Percentiles rank a stretch among this genome's conserved stretches.
These are phyloP conservation scores for Blastobotrys serpentis DNA, from an alignment of 1,139 yeast genomes.

Conservation along the genomic window DNA sequence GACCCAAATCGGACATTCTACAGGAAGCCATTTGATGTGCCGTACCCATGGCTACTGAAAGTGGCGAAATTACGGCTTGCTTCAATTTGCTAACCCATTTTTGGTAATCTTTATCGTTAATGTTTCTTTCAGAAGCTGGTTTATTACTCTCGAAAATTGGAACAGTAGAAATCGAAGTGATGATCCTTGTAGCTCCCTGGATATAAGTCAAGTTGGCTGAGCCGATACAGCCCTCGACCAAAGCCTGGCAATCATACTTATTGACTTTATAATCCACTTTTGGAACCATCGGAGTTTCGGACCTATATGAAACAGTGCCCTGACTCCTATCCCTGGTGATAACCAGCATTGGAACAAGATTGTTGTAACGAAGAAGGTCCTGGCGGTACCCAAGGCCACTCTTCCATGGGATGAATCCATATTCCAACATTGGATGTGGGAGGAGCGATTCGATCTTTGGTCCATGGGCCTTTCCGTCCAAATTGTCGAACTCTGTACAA, in stretches of 20 bases:
- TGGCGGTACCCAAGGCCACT: conserved; percentile 42
- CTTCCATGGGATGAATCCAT: conserved; percentile 48
- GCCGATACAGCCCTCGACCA: conserved; percentile 44
- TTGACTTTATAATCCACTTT: conserved; percentile 45
- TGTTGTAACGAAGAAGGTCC: conserved; percentile 44
- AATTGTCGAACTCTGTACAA: conserved; percentile 49
- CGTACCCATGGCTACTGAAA: conserved; percentile 46
- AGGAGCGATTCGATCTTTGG: conserved; percentile 54
- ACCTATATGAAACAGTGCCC: conserved; percentile 46
- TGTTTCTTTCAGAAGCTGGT: conserved; percentile 46
- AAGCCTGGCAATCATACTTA: conserved; percentile 47
- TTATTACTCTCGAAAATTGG: conserved; percentile 45
- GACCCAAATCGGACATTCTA: conserved; percentile 52
- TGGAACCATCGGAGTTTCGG: conserved; percentile 42
- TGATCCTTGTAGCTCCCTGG: conserved; percentile 51
- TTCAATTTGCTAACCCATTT: conserved; percentile 45
- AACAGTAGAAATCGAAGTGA: conserved; percentile 42
- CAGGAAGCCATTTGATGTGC: conserved; percentile 66
- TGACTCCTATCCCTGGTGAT: conserved; percentile 50
- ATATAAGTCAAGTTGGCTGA: conserved; percentile 52
- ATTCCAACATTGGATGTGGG: conserved; percentile 48
- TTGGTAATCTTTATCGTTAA: conserved; percentile 49
- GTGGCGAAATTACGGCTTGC: conserved; percentile 36
- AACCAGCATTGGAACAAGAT: conserved; percentile 46
- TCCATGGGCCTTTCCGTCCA: conserved; percentile 59